Percentiles rank a stretch among this genome's conserved stretches.
Conservation (phyloP, 176 grass and related monocot genomes). For the Triticum turgidum region DNA sequence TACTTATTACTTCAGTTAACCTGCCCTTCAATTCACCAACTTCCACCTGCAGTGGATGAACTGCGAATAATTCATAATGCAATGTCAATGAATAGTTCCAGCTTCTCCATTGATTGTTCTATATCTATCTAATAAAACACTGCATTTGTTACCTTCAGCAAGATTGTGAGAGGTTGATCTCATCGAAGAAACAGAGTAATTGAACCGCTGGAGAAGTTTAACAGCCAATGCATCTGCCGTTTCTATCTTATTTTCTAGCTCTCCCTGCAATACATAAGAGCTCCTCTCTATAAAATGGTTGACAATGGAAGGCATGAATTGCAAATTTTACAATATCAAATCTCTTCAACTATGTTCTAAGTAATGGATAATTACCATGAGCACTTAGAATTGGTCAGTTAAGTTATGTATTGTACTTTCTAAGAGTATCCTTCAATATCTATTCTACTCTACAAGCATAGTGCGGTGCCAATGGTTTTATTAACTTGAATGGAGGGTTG, state of each 20-base stretch:
- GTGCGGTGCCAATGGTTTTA: background rate
- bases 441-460: background rate
- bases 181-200: constrained; percentile 77
- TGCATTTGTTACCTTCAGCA: constrained; percentile 51
- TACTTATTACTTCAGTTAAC: constrained; percentile 86
- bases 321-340: background rate
- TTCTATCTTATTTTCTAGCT: constrained; percentile 90
- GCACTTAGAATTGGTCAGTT: background rate
- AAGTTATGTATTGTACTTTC: background rate
- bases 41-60: constrained; percentile 77
- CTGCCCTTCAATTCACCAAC: constrained; percentile 92
- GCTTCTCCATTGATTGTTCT: background rate
- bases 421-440: background rate
- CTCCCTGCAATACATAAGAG: constrained; percentile 50
- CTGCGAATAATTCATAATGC: constrained; percentile 30
- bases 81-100: constrained; percentile 6
- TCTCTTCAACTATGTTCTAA: constrained; percentile 1
- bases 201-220: constrained; percentile 89
- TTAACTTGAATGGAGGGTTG: background rate
- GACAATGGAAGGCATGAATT: background rate
- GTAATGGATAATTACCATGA: background rate
- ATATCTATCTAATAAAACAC: background rate
- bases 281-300: background rate
- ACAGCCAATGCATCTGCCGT: constrained; percentile 78
- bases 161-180: constrained; percentile 67